These are phyloP conservation scores for Mucuna pruriens DNA, from an alignment of 306 rosid genomes.

Conservation along the genomic window DNA sequence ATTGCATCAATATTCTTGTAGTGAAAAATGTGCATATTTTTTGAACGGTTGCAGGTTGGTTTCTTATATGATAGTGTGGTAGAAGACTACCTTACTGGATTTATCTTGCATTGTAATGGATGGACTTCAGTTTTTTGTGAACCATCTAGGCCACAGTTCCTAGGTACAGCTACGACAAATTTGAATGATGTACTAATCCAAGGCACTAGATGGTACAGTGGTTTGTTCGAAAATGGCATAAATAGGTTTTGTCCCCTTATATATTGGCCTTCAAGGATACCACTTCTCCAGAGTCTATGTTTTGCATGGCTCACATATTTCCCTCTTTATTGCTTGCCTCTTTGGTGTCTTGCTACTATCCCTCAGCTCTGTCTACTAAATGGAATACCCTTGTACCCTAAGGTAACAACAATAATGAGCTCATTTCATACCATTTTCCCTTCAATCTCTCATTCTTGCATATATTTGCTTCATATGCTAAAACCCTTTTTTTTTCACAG, in stretches of 20 bases:
- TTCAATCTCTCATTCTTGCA: constrained; percentile 16
- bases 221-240: constrained; percentile 59
- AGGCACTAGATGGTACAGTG: constrained; percentile 67
- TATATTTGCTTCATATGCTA: constrained; percentile 12
- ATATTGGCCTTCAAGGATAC: constrained; percentile 48
- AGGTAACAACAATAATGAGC: constrained; percentile 51
- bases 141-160: constrained; percentile 67
- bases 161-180: constrained; percentile 60
- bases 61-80: constrained; percentile 56
- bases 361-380: constrained; percentile 67
- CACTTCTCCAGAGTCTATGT: constrained; percentile 58
- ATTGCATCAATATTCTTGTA: neutral
- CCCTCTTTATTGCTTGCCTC: constrained; percentile 54
- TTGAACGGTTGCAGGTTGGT: constrained; percentile 62
- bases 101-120: constrained; percentile 61
- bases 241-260: constrained; percentile 66
- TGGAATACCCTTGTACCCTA: constrained; percentile 64
- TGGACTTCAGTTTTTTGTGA: constrained; percentile 70
- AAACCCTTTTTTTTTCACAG: constrained; percentile 36
- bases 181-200: constrained; percentile 69
- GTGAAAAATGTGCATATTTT: neutral
- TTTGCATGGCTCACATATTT: constrained; percentile 48
- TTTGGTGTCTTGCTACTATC: constrained; percentile 66
- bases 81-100: constrained; percentile 71
- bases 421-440: neutral